Evolutionary conservation across 1,284 basidiomycete species (phyloP).

Genomic region (Schizopora paradoxa): DNA sequence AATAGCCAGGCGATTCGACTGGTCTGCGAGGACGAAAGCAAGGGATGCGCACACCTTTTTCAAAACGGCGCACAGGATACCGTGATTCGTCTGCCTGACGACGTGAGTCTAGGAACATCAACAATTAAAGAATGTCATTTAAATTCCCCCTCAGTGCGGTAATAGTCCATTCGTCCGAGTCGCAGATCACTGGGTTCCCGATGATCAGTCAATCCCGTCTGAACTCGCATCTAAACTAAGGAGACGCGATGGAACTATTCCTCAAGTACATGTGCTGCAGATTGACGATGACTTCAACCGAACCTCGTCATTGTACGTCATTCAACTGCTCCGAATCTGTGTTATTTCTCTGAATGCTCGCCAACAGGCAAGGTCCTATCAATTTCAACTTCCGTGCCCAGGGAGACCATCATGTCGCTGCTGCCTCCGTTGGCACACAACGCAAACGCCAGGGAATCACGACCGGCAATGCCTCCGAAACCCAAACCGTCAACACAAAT

Average conservation of each 20-base stretch:
- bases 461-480: too few relatives aligned
- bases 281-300: conserved; percentile 39
- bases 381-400: too few relatives aligned
- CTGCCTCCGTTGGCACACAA: too few relatives aligned
- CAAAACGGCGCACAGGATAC: conserved; percentile 42
- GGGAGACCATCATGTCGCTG: too few relatives aligned
- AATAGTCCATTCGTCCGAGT: conserved; percentile 46
- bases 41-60: conserved; percentile 41
- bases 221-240: conserved; percentile 27
- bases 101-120: conserved; percentile 33
- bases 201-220: conserved; percentile 39
- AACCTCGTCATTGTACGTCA: not conserved
- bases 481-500: too few relatives aligned
- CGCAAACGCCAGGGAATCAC: too few relatives aligned
- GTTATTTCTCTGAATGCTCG: not conserved
- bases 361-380: too few relatives aligned
- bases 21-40: conserved; percentile 36
- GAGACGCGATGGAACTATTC: conserved; percentile 29
- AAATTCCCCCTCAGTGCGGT: conserved; percentile 41
- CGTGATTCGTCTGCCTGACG: conserved; percentile 45
- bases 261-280: conserved; percentile 37
- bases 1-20: conserved; percentile 42
- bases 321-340: not conserved
- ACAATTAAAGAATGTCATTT: not conserved
- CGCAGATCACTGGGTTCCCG: conserved; percentile 34